Conservation (phyloP, 345 rosid genomes). For the Cardamine occulta region DNA sequence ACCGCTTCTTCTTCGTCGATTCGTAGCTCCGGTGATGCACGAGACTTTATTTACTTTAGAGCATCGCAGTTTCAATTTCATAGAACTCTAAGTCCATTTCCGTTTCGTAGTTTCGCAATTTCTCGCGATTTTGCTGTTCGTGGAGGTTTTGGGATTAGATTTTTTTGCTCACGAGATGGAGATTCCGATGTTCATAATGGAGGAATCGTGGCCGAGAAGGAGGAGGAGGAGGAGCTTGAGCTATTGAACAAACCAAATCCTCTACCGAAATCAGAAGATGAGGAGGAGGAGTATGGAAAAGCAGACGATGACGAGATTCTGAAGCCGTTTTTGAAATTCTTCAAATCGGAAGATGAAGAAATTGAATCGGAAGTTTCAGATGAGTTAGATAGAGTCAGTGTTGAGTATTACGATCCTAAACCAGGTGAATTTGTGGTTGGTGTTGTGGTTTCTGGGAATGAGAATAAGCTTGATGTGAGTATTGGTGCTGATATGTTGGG, state of each 20-base stretch:
- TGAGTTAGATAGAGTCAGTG: conserved; percentile 52
- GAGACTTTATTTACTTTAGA: conserved; percentile 10
- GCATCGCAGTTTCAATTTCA: conserved; percentile 29
- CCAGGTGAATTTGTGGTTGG: conserved; percentile 88
- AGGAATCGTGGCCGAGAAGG: conserved; percentile 36
- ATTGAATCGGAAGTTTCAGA: conserved; percentile 29
- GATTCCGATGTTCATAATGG: conserved; percentile 39
- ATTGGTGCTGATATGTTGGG: conserved; percentile 89
- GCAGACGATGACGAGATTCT: conserved; percentile 64
- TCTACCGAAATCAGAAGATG: conserved; percentile 35
- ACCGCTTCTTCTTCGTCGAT: conserved; percentile 33
- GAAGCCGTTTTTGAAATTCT: conserved; percentile 82
- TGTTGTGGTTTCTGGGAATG: conserved; percentile 97
- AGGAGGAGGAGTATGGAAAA: conserved; percentile 37
- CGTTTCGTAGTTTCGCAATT: conserved; percentile 23
- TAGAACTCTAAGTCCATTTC: conserved; percentile 33
- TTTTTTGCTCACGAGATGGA: conserved; percentile 52
- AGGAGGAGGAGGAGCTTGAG: conserved; percentile 63
- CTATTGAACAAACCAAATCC: conserved; percentile 70
- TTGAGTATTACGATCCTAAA: conserved; percentile 81
- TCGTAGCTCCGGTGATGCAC: conserved; percentile 17
- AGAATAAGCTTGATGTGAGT: conserved; percentile 86
- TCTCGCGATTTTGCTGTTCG: conserved; percentile 35
- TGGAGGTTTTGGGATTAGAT: conserved; percentile 40
- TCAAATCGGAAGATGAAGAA: conserved; percentile 54